phyloP scores from a whole-genome alignment of 1,284 basidiomycete species.

The Marasmius tenuissimus region DNA sequence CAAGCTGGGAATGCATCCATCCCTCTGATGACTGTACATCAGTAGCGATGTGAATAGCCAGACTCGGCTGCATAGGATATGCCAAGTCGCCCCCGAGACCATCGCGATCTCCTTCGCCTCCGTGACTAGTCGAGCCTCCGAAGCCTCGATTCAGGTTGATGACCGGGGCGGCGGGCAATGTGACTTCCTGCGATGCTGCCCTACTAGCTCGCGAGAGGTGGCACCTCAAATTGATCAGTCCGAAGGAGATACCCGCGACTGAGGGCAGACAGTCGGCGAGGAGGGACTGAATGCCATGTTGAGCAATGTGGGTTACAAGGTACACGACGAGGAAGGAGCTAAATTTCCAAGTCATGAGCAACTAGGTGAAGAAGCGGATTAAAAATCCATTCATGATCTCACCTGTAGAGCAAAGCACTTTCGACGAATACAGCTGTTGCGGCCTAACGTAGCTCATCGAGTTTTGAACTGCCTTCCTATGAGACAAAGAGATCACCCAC shows the following conservation, averaged over 20 bases:
- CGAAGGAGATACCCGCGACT: background rate
- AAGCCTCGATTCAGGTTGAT: too few relatives aligned
- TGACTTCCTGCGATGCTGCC: background rate
- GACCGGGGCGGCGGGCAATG: background rate
- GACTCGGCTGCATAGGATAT: background rate
- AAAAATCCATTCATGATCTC: background rate
- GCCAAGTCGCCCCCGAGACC: background rate
- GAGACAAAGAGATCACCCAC: background rate
- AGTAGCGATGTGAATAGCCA: background rate
- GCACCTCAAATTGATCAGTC: background rate
- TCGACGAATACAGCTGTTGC: background rate
- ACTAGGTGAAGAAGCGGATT: background rate
- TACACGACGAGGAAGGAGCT: background rate
- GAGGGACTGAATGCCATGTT: background rate
- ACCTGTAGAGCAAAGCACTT: constrained; percentile 2
- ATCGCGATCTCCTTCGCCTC: background rate
- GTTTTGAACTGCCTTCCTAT: too few relatives aligned
- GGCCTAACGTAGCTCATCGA: background rate
- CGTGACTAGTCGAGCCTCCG: background rate
- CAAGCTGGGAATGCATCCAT: background rate
- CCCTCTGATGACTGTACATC: background rate
- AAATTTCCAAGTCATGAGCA: background rate
- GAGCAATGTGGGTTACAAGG: background rate
- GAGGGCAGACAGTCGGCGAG: background rate
- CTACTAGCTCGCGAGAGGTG: background rate